Evolutionary conservation across 2,329 filamentous ascomycete genomes (phyloP).

Genomic region (Sodiomyces alkalinus): DNA sequence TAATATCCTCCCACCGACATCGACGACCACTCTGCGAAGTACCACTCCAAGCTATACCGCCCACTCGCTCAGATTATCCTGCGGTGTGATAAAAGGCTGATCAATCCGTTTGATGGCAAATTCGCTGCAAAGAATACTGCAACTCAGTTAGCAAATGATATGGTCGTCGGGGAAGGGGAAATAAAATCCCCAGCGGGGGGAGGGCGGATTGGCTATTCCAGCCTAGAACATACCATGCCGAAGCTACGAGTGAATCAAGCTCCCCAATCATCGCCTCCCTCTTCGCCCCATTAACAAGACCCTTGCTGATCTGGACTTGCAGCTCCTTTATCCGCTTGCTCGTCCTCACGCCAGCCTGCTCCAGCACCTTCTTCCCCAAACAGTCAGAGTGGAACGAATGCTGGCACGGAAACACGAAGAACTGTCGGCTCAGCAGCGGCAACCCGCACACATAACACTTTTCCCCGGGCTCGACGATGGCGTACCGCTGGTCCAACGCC

Average conservation of each 20-base stretch:
- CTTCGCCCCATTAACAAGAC: constrained; percentile 51
- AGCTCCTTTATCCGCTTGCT: constrained; percentile 71
- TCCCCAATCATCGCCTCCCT: constrained; percentile 77
- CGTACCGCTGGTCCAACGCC: constrained; percentile 74
- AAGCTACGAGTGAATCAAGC: constrained; percentile 81
- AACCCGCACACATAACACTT: constrained; percentile 80
- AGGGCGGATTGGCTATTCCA: too few species aligned
- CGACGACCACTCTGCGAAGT: too few species aligned
- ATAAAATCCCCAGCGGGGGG: neutral
- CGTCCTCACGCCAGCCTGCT: constrained; percentile 62
- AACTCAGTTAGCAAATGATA: constrained; percentile 11
- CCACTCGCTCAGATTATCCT: constrained; percentile 72
- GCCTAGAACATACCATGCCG: constrained; percentile 68
- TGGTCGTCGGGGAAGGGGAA: neutral
- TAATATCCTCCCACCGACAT: too few species aligned
- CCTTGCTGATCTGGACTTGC: constrained; percentile 69
- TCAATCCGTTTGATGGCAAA: constrained; percentile 89
- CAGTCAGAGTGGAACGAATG: constrained; percentile 97
- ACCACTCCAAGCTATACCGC: too few species aligned
- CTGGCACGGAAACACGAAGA: constrained; percentile 97
- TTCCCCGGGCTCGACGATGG: constrained; percentile 92
- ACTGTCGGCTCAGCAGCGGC: constrained; percentile 76
- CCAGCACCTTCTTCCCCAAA: constrained; percentile 70
- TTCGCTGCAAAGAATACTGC: constrained; percentile 83
- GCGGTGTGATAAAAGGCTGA: constrained; percentile 68